Base-by-base conservation (phyloP, 768 basidiomycete species). In the Boletus subcaerulescens region DNA sequence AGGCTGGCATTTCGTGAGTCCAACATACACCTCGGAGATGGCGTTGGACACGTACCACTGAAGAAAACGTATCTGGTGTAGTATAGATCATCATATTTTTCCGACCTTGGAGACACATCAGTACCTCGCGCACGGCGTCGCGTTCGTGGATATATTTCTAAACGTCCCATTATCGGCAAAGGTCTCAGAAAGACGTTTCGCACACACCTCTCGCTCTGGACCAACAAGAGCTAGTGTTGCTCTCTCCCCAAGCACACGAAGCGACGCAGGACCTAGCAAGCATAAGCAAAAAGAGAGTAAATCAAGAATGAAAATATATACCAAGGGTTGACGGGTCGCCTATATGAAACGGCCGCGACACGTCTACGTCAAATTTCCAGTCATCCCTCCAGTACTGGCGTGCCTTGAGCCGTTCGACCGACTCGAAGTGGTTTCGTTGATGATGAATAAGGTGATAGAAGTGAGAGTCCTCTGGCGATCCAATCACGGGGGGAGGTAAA, bases 291-390 rank as follows among this genome's bases (percentile, higher is more conserved):
- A 33, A 32, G 17, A 32, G 48, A 49, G 13, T 1, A 0, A 33
- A 31, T 14, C 5, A 26, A 47, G 3, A 38, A 10, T 39, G 11
- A 45, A 41, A 35, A 45, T 46, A 38, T 73, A 39, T 63, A 84
- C 89, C 89, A 35, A 93, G 72, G 3, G 89, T 87, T 3, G 89
- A 91, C 10, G 86, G 81, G 62, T 89, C 83, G 1, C 83, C 82
- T 18, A 91, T 68, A 63, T 86, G 72, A 61, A 92, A 90, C 4
- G 70, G 71, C 20, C 71, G 70, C 15, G 64, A 66, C 13, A 74
- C 52, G 58, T 76, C 66, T 22, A 73, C 72, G 59, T 81, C 78
- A 1, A 76, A 76, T 48, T 72, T 73, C 87, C 87, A 90, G 24
- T 80, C 83, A 2, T 78, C 71, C 58, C 80, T 78, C 91, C 91